Evolutionary conservation across 148 eudicot species (phyloP), one percentile per base, ranked within the genome.

Genomic region (Nyssa sinensis): DNA sequence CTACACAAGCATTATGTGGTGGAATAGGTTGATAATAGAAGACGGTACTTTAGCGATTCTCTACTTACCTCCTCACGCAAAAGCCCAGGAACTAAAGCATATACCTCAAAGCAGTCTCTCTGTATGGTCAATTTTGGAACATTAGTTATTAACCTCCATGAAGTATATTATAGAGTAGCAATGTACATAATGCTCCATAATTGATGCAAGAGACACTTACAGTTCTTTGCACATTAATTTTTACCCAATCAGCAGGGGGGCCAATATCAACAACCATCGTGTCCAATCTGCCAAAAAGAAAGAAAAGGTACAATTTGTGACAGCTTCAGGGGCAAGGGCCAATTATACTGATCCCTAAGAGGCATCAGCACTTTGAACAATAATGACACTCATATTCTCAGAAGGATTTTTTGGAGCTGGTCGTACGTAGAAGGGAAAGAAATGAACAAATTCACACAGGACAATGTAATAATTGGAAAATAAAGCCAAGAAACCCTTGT

Each of bases 61-160:
- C 63, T 33, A 63, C 74, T 75, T 82, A 89, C 98, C 97, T 93
- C 98, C 78, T 93, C 98, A 6, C 98, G 94, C 71, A 91, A 80
- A 77, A 93, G 98, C 86, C 98, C 98, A 1, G 98, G 98, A 83
- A 93, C 93, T 74, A 93, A 91, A 69, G 97, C 98, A 78, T 93
- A 93, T 51, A 93, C 91, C 84, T 93, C 98, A 83, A 81, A 93
- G 82, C 97, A 91, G 75, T 93, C 98, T 82, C 91, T 89, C 98
- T 93, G 91, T 76, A 74, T 21, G 39, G 29, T 76, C 68, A 53
- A 55, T 13, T 67, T 47, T 4, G 16, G 53, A 5, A 44, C 62
- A 44, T 34, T 39, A 62, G 64, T 79, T 44, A 72, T n/a, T n/a
- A 24, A 78, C n/a, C 30, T 35, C 62, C 31, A 30, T 28, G n/a